A percentile compares a stretch with the other conserved stretches of the same genome.
Conservation (phyloP, 306 rosid genomes). For the Prunus mume region DNA sequence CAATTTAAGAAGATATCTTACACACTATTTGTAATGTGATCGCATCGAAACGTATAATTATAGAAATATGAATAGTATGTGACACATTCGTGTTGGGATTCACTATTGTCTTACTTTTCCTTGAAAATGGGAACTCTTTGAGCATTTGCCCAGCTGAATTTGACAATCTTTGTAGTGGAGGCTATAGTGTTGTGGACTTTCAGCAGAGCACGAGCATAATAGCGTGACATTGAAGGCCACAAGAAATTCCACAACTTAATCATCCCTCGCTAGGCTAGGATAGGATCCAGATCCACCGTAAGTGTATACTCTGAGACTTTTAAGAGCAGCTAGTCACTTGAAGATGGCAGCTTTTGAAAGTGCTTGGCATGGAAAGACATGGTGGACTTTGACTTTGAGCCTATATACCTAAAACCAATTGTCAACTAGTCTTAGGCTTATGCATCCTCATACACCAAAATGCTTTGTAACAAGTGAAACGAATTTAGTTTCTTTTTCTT, state of each 20-base stretch:
- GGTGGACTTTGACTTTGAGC: slow-evolving; percentile 26
- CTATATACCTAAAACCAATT: neutral
- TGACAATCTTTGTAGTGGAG: neutral
- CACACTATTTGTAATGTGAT: neutral
- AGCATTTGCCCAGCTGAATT: neutral
- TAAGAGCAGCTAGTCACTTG: slow-evolving; percentile 6
- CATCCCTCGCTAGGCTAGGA: neutral
- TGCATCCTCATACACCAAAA: neutral
- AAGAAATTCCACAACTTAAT: slow-evolving; percentile 3
- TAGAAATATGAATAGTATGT: neutral
- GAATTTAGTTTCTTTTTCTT: no score
- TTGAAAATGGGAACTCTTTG: neutral
- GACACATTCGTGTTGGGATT: neutral
- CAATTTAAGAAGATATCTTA: neutral
- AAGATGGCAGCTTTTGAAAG: slow-evolving; percentile 19
- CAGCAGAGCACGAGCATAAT: neutral
- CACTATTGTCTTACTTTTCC: neutral
- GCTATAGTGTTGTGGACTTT: neutral
- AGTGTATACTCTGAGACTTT: neutral
- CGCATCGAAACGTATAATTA: neutral
- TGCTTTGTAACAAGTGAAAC: slow-evolving; percentile 1
- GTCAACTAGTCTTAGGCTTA: neutral
- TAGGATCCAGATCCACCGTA: neutral
- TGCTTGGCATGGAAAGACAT: slow-evolving; percentile 22
- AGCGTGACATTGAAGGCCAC: neutral